Base-by-base conservation (phyloP, 1,139 yeast genomes). In the Geotrichum armillariae region DNA sequence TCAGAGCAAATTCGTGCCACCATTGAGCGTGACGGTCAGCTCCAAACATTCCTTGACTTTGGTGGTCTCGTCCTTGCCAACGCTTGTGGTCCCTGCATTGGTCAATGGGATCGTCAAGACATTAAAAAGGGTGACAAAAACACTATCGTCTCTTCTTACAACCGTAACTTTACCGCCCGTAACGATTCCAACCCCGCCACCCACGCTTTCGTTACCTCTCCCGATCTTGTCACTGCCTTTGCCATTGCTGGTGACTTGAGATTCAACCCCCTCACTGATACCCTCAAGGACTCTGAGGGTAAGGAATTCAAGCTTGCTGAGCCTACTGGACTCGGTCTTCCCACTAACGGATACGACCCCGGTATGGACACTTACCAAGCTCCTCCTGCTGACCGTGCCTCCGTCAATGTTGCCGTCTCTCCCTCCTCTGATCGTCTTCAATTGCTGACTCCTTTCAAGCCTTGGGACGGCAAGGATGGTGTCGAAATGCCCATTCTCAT, bases 41-140 rank as follows among this genome's bases (percentile, higher is more conserved):
- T 91, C 66, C 76, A 85, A 68, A 85, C 91, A 64, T 90, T 93
- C 75, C 82, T 84, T 72, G 94, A 88, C 68, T 86, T 85, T 63
- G 98, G 98, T 67, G 98, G 96, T 76, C 79, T 85, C 58, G 96
- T 93, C 57, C 79, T 93, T 73, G 98, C 99, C 61, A 93, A 93
- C 72, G 99, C 99, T 58, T 91, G 99, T 81, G 99, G 99, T 73
- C 99, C 99, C 73, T 91, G 99, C 82, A 93, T 93, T 69, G 99
- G 99, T 72, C 99, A 93, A 81, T 93, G 99, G 99, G 98, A 93
- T 72, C 88, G 99, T 79, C 90, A 82, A 70, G 98, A 93, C 72
- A 82, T 91, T 72, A 81, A 87, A 80, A 93, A 90, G 83, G 97
- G 97, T 76, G 97, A 89, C 71, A 89, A 88, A 82, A 91, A 91